phyloP scores from a whole-genome alignment of 2,329 filamentous ascomycete genomes.

The Sporothrix humicola region DNA sequence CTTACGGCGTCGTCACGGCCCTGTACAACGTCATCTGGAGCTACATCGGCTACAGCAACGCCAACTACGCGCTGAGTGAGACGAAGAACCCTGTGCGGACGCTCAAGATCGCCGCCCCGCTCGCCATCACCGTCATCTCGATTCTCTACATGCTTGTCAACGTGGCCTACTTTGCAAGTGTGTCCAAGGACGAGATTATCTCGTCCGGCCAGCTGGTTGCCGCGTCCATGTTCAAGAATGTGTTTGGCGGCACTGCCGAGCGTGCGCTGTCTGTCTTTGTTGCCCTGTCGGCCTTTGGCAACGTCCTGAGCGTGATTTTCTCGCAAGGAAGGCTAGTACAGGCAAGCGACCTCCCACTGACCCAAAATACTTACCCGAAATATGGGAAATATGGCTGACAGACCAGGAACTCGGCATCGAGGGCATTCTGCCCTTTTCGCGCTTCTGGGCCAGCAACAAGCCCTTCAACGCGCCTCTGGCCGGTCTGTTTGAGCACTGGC shows the following conservation, averaged over 20 bases:
- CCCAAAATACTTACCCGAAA: no score
- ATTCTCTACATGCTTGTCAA: conserved; percentile 71
- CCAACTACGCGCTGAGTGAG: conserved; percentile 70
- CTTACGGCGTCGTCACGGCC: conserved; percentile 71
- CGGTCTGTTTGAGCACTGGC: conserved; percentile 68
- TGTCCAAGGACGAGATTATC: conserved; percentile 60
- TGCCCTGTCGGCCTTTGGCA: conserved; percentile 70
- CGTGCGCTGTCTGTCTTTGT: conserved; percentile 68
- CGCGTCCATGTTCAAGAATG: conserved; percentile 61
- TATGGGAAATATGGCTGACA: no score
- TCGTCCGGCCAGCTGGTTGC: conserved; percentile 58
- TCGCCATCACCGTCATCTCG: conserved; percentile 63
- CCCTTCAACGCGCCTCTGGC: conserved; percentile 67
- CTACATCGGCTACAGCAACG: conserved; percentile 71
- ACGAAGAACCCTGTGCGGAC: conserved; percentile 69
- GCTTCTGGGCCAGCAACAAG: conserved; percentile 67
- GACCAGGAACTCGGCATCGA: conserved; percentile 68
- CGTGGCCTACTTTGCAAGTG: conserved; percentile 68
- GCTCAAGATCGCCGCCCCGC: conserved; percentile 67
- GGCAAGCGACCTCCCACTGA: no score
- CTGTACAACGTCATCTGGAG: conserved; percentile 76
- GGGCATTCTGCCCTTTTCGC: conserved; percentile 67
- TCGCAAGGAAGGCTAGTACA: conserved; percentile 67
- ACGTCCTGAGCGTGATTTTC: conserved; percentile 71
- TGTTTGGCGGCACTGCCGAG: conserved; percentile 60